Base-by-base conservation (phyloP, 2,329 filamentous ascomycete species). In the Fusarium continuum region DNA sequence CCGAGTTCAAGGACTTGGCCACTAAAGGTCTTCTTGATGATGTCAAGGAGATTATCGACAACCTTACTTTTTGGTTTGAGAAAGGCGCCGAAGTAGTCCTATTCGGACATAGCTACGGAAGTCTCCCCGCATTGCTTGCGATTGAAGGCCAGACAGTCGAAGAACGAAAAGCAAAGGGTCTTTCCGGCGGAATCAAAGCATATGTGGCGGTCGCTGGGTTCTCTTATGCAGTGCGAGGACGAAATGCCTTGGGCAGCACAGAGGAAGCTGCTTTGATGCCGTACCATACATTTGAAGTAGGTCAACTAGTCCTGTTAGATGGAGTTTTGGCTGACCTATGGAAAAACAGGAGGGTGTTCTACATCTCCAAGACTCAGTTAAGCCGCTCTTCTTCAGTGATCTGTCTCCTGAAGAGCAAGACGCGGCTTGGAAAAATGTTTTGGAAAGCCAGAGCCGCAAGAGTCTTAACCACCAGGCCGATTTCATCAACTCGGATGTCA, bases 21-120 rank as follows among this genome's bases (percentile, higher is more conserved):
- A 23, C 0, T 0, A 55, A 26, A 2, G 31, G 31, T 4, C 8
- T 54, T 2, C 17, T 29, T 0, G 48, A 55, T 8, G 52, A 55
- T 1, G 52, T 55, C 0, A 14, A 19, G 1, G 31, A 45, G 2
- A 55, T 55, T 0, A 38, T 38, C 4, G 3, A 8, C 3, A 23
- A 14, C 4, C 5, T 55, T 0, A 20, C 38, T 1, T n/a, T 38
- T 0, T 38, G 26, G 5, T 6, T 55, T 5, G 38, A 38, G 0
- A 25, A 32, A 6, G 48, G 31, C 2, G 36, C 31, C 2, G 31
- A 55, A 10, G 14, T 55, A 2, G 38, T 55, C 2, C 13, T 55
- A 1, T 54, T 55, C 6, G 48, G 38, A 0, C 52, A 55, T 2
- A 55, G 52, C 5, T 55, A 55, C 2, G 52, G 52, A 22, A 55